Evolutionary conservation across 352 stramenopile species (phyloP), one percentile per base, ranked within the genome.

Genomic region (Thalassiosira allenii): DNA sequence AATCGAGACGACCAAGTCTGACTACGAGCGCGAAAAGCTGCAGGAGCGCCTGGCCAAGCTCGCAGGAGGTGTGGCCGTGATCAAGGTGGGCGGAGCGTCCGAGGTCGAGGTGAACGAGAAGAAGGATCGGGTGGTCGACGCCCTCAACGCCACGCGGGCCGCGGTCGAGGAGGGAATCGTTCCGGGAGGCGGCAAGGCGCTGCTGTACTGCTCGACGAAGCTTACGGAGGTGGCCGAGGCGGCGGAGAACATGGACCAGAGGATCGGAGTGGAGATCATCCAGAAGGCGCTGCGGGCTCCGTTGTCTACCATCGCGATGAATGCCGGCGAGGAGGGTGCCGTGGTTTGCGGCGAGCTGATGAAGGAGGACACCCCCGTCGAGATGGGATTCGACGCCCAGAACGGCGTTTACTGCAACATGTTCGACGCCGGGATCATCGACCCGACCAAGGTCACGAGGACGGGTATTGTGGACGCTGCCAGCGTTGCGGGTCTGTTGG

Each of bases 1-100:
- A 59, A 99, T 99, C 75, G 95, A 98, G 4, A 88, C 82, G 61
- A 99, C 97, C 63, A 98, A 98, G 78, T 98, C 94, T 54, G 97
- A 99, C 40, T 99, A 99, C 85, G 98, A 99, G 90, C 98, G 98
- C 89, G 98, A 99, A 92, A 99, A 99, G 95, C 96, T 99, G 67
- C 97, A 99, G 92, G 98, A 99, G 89, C 96, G 98, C 86, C 94
- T 99, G 17, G 98, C 98, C 75, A 99, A 99, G 93, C 92, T 99
- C 44, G 96, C 95, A 76, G 98, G 98, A 79, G 98, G 98, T 83
- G 97, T 99, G 54, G 98, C 98, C 30, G 97, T 99, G 25, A 99
- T 99, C 89, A 99, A 99, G 92, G 98, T 99, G 30, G 98, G 98
- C 63, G 98, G 97, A 53, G 97, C 97, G 62, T 98, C 92, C 61